Evolutionary conservation across 2,329 filamentous ascomycete genomes (phyloP), one percentile per base, ranked within the genome.

Genomic region (Fusarium acutatum): DNA sequence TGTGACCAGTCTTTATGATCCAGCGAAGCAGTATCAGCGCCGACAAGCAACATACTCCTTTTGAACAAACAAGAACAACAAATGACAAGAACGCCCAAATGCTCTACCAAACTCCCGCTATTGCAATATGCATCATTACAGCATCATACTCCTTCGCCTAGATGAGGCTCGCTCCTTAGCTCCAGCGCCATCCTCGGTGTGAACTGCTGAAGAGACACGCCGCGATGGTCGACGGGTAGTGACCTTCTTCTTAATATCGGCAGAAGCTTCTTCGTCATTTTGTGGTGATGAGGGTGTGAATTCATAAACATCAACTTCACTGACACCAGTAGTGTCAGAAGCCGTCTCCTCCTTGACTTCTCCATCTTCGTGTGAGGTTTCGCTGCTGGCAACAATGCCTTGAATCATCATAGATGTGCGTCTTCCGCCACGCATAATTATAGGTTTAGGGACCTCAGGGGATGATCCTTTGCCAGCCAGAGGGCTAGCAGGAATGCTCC

Each of bases 131-230:
- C 66, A 60, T 78, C 73, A 74, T 87, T 83, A 89, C 80, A 90
- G 79, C 88, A 90, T 89, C 87, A 89, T 90, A 78, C 88, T 90
- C 75, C 88, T 83, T 72, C 88, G 82, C 76, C 88, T 83, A 65
- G 84, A 83, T 38, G 77, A 83, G 63, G 77, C 74, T 32, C 78
- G 79, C 26, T 81, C 79, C 60, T 70, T 74, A 35, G 73, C 66
- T 60, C 80, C 74, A 24, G 75, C 66, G 34, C 65, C 71, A 9
- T 81, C 83, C 24, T 84, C 85, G 40, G 80, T 79, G 12, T 81
- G 80, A 7, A 81, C 71, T 17, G 82, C 80, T 20, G 84, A 81
- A 3, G 84, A 86, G 54, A 83, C 77, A 54, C 85, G 80, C 52
- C 84, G 80, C 6, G 82, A 78, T 6, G 80, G 78, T 57, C 81